These are phyloP conservation scores for Penicillium antarcticum DNA, from an alignment of 495 filamentous ascomycete species.

Conservation along the genomic window DNA sequence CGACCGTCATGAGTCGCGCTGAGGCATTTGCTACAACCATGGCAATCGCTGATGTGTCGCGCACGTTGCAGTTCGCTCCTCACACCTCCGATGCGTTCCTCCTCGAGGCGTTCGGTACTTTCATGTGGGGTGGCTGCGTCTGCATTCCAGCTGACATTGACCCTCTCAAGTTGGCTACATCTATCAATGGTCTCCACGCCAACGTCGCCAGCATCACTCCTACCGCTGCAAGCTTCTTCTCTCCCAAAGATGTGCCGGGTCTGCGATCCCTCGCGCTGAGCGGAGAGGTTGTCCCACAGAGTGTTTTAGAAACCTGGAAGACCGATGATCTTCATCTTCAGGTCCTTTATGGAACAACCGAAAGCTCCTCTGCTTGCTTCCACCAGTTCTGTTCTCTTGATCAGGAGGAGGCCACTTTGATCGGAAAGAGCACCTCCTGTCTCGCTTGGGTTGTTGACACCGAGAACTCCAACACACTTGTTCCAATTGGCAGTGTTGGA, in stretches of 20 bases:
- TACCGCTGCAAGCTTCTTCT: constrained; percentile 47
- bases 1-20: constrained; percentile 44
- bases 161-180: constrained; percentile 20
- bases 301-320: constrained; percentile 14
- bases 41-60: constrained; percentile 41
- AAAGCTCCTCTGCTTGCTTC: constrained; percentile 32
- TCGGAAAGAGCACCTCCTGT: constrained; percentile 26
- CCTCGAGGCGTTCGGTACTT: constrained; percentile 36
- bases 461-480: constrained; percentile 45
- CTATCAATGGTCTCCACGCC: constrained; percentile 33
- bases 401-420: constrained; percentile 7
- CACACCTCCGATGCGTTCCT: constrained; percentile 43
- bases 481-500: constrained; percentile 56
- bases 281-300: constrained; percentile 22
- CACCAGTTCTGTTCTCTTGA: constrained; percentile 6
- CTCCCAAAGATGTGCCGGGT: constrained; percentile 35
- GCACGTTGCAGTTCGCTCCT: constrained; percentile 57
- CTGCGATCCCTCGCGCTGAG: constrained; percentile 38
- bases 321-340: constrained; percentile 28
- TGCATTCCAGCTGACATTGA: constrained; percentile 37
- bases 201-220: constrained; percentile 38
- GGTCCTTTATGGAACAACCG: constrained; percentile 34
- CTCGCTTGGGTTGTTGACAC: constrained; percentile 57
- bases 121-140: constrained; percentile 44
- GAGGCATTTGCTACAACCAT: constrained; percentile 44